These are phyloP conservation scores for Pseudocercospora fijiensis DNA, from an alignment of 2,329 filamentous ascomycete species.

Conservation along the genomic window DNA sequence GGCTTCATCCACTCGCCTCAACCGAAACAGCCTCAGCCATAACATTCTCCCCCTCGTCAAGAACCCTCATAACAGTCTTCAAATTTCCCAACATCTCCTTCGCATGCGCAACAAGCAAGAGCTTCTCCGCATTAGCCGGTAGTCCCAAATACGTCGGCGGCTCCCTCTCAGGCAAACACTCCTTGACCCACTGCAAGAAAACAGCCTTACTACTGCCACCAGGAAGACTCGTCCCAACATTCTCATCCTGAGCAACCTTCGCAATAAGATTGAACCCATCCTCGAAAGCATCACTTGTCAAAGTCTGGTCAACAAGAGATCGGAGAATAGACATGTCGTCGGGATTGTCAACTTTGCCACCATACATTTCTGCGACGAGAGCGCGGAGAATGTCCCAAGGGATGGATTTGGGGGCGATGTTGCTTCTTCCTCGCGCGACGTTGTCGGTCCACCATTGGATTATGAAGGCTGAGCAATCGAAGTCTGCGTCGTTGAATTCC, in stretches of 20 bases:
- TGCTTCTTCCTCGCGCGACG: conserved; percentile 79
- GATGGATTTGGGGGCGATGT: conserved; percentile 88
- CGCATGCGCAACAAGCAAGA: conserved; percentile 85
- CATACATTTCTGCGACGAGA: conserved; percentile 90
- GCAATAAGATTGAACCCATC: conserved; percentile 87
- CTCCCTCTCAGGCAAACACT: conserved; percentile 80
- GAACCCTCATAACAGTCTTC: conserved; percentile 76
- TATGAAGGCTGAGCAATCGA: conserved; percentile 94
- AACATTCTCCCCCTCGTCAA: conserved; percentile 92
- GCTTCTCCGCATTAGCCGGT: conserved; percentile 93
- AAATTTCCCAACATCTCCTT: conserved; percentile 80
- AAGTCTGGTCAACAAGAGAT: conserved; percentile 70
- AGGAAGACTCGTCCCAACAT: conserved; percentile 65
- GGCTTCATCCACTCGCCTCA: conserved; percentile 11
- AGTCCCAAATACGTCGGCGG: conserved; percentile 92
- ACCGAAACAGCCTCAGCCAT: conserved; percentile 50
- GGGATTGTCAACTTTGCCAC: conserved; percentile 93
- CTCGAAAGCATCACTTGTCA: conserved; percentile 88
- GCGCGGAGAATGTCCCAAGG: conserved; percentile 95
- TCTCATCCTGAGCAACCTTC: conserved; percentile 45
- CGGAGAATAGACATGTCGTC: conserved; percentile 74
- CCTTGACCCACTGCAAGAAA: conserved; percentile 88
- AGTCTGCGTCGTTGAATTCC: conserved; percentile 99
- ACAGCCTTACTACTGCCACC: conserved; percentile 77
- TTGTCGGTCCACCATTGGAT: conserved; percentile 92